Percentiles rank a stretch among this genome's conserved stretches.
phyloP scores from a whole-genome alignment of 1,284 basidiomycete genomes.

The Heliocybe sulcata region DNA sequence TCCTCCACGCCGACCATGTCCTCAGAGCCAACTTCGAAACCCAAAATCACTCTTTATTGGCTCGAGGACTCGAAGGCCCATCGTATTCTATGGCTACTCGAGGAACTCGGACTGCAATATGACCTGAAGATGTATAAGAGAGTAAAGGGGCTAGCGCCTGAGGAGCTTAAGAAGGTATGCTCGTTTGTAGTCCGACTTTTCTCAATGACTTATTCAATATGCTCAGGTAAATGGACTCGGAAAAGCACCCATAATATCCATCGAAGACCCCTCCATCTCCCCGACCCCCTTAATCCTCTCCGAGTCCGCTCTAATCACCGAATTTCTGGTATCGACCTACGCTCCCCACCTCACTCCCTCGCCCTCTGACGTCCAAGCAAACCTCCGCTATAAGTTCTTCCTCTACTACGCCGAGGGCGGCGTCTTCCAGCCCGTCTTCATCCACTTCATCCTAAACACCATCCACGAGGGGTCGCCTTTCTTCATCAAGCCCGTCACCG shows the following conservation, averaged over 20 bases:
- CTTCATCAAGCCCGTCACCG: background rate
- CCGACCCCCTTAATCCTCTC: background rate
- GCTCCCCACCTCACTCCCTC: background rate
- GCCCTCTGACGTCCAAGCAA: background rate
- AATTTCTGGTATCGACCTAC: background rate
- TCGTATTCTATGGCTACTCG: background rate
- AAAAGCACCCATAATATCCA: background rate
- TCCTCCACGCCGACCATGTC: background rate
- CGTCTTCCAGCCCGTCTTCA: background rate
- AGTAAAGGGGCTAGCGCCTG: background rate
- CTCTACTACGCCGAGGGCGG: slow-evolving; percentile 1
- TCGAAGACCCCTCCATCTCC: background rate
- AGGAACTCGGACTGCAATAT: background rate
- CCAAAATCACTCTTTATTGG: background rate
- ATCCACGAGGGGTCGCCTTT: background rate
- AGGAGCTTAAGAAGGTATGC: background rate
- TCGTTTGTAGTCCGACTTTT: background rate
- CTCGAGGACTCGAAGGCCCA: background rate
- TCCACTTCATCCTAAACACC: background rate
- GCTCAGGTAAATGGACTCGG: background rate
- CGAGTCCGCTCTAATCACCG: background rate
- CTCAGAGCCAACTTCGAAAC: background rate
- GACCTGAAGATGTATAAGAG: slow-evolving; percentile 1
- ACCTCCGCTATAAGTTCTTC: background rate
- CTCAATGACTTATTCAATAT: background rate